Base-by-base conservation (phyloP, 2,329 filamentous ascomycete genomes). In the Immersiporthe knoxdaviesiana region DNA sequence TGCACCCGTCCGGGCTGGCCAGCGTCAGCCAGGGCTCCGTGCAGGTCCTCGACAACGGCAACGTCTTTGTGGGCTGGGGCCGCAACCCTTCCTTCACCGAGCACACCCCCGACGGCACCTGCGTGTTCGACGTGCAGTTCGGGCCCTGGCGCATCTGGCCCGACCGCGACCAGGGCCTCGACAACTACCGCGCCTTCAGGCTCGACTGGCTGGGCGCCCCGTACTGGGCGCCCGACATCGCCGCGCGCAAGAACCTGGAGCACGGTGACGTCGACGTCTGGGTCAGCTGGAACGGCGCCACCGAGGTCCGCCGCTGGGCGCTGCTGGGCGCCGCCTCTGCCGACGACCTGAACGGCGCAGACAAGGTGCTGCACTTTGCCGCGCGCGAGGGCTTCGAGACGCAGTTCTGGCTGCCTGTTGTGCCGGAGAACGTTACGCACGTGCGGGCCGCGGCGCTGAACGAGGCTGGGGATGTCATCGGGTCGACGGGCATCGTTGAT, bases 41-140 rank as follows among this genome's bases (percentile, higher is more conserved):
- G 58, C 81, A 84, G 70, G 74, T 83, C 2, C 70, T 75, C 1
- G 72, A 73, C 27, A 79, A 76, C 37, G 79, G 78, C 12, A 82
- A 83, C 71, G 77, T 80, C 5, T 74, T 85, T 35, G 77, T 84
- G n/a, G 82, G 80, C 10, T 85, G 80, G 79, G 83, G 85, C 27
- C 80, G 82, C 50, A 78, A 78, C 27, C 81, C 83, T 2, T 80
- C 81, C 0, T 83, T 80, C 69, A 83, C 79, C 16, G 85, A 87
- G 72, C 84, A 78, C 73, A 71, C 77, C 0, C 58, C 73, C 16
- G 75, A 79, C 47, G 82, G 82, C 35, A 74, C 76, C 10, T 73
- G 80, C 2, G 74, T 84, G 3, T 81, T 81, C 69, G 79, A 81
- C 60, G 78, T 80, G 0, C 81, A 83, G 61, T 80, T 82, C 63